Conservation (phyloP, 2,329 filamentous ascomycete species). For the Fusarium nelsonii region DNA sequence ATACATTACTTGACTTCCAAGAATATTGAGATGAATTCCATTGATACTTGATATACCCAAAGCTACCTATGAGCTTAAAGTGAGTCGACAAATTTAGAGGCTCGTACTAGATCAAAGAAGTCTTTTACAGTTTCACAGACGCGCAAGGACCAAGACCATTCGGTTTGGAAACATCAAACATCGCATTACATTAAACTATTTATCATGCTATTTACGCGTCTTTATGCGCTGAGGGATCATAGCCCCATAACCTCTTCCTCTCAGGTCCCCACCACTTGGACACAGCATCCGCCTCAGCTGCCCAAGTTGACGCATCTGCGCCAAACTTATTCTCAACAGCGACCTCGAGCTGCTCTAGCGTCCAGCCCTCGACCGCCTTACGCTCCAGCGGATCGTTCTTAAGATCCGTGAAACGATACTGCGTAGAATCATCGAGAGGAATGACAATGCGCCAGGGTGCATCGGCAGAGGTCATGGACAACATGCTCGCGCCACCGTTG, state of each 20-base stretch:
- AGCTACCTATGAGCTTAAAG: too few species aligned
- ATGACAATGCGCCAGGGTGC: conserved; percentile 51
- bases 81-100: too few species aligned
- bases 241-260: conserved; percentile 43
- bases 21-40: too few species aligned
- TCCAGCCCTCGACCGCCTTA: conserved; percentile 47
- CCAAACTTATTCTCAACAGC: conserved; percentile 40
- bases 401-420: conserved; percentile 53
- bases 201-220: conserved; percentile 24
- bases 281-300: conserved; percentile 42
- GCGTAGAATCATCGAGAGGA: conserved; percentile 50
- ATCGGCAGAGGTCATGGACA: conserved; percentile 51
- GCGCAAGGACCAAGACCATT: too few species aligned
- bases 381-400: conserved; percentile 49
- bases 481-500: conserved; percentile 52
- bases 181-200: conserved; percentile 20
- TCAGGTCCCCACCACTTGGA: conserved; percentile 43
- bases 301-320: conserved; percentile 47
- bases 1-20: too few species aligned
- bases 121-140: too few species aligned
- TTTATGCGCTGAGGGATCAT: conserved; percentile 27
- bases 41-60: too few species aligned
- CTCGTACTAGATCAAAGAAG: too few species aligned
- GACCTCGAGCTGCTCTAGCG: conserved; percentile 35
- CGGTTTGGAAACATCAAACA: not conserved